These are phyloP conservation scores for Thalassiosira exigua DNA, from an alignment of 352 stramenopile genomes.

Conservation along the genomic window DNA sequence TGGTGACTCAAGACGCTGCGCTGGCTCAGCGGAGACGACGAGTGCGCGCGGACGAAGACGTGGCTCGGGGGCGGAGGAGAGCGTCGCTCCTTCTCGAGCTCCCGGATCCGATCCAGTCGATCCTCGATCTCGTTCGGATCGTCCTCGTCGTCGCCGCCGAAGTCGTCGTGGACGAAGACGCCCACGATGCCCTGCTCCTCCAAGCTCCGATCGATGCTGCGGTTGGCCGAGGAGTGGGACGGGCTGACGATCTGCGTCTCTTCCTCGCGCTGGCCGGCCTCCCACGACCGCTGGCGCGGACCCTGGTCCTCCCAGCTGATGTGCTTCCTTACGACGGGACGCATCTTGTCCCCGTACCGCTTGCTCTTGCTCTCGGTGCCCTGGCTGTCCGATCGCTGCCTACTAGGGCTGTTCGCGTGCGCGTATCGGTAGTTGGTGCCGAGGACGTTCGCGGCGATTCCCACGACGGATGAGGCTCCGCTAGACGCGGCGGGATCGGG, in stretches of 20 bases:
- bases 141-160: neutral
- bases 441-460: constrained; percentile 10
- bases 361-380: neutral
- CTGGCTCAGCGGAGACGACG: constrained; percentile 1
- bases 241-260: too few relatives aligned
- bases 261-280: too few relatives aligned
- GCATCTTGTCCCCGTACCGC: neutral
- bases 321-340: neutral
- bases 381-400: neutral
- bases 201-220: neutral
- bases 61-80: too few relatives aligned
- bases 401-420: constrained; percentile 11
- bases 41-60: too few relatives aligned
- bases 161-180: neutral
- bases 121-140: too few relatives aligned
- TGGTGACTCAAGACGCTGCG: neutral
- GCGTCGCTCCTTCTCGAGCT: too few relatives aligned
- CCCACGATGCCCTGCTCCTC: constrained; percentile 9
- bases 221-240: too few relatives aligned
- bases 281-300: too few relatives aligned
- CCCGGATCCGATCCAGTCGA: too few relatives aligned
- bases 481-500: too few relatives aligned
- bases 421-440: constrained; percentile 16
- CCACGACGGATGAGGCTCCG: too few relatives aligned
- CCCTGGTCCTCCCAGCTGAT: neutral